Evolutionary conservation across 331 rosid species (phyloP), one percentile per base, ranked within the genome.

Genomic region (Arachis monticola): DNA sequence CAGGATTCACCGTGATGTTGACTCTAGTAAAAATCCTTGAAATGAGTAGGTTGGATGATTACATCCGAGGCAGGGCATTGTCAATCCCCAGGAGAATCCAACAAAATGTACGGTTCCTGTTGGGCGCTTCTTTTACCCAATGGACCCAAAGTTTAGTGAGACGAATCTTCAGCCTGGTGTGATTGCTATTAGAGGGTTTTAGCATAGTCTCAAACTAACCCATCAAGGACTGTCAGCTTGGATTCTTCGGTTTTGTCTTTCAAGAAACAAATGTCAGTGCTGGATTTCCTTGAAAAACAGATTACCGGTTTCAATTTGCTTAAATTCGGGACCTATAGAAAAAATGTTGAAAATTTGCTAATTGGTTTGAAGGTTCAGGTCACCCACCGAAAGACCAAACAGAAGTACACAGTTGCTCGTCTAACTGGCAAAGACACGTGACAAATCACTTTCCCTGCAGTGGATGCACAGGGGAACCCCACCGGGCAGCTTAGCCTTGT

Each of bases 241-340:
- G 97, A 92, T 70, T 83, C 69, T 76, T 88, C 91, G 0, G 92
- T 92, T 45, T 50, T 88, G 85, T 83, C 97, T 35, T 92, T 86
- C 61, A 58, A 64, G 17, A 75, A 85, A 82, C 65, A 5, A 51
- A 4, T 89, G 81, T 9, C 77, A 0, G 93, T 92, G 51, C 44
- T 88, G 35, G 85, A 88, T 1, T 89, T 76, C 70, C 85, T 92
- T 1, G 0, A 6, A 0, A 70, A 68, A 1, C 76, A 67, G 1
- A 86, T 88, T 1, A 0, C 1, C 7, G 13, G 22, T 2, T 85
- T 92, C 61, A 41, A 71, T 9, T 2, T 86, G 46, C 31, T 0
- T 1, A 41, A 64, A 1, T 89, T 88, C 60, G 0, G 12, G 7
- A 64, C 5, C 2, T 88, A 12, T 62, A 77, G 50, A 80, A 32